Base-by-base conservation (phyloP, 73 alveolate genomes). In the Paramecium biaurelia region DNA sequence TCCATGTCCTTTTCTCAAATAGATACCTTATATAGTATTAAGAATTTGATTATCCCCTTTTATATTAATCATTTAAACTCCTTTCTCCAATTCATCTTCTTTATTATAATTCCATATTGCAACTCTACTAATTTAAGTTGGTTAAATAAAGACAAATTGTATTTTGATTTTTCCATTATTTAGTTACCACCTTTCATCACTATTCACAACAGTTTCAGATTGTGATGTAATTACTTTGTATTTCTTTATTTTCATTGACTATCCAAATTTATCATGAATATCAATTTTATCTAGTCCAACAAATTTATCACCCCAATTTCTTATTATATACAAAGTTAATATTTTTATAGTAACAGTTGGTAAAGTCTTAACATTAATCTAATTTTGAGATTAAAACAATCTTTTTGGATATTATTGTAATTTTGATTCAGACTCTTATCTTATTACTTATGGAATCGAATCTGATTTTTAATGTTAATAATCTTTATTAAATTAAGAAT, bases 171-270 rank as follows among this genome's bases (percentile, higher is more conserved):
- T 53, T 56, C 88, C 76, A 89, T 93, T 45, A 95, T 96, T 30
- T 88, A 93, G 37, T 95, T 93, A 96, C 99, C 96, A 96, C 92
- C 96, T 59, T 94, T 92, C 70, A 92, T 92, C 86, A 95, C 98
- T 92, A 92, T 95, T 42, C 67, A 89, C 9, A 95, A 93, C 76
- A 76, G 92, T 57, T 93, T 95, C 26, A 57, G 68, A 41, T 89
- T 87, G 45, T 89, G 96, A 14, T 94, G 67, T 37, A 92, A 92
- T 72, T 85, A 95, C 32, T 96, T 98, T 26, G 30, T 79, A 79
- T 79, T 42, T 23, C 34, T 79, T 79, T 43, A 79, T 79, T 42
- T 20, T 24, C 26, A 49, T 45, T 47, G 95, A 63, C 42, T 85
- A 93, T 14, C 92, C 92, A n/a, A 86, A n/a, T 38, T 92, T 72